Base-by-base conservation (phyloP, 768 basidiomycete species). In the Tricholoma sp. region DNA sequence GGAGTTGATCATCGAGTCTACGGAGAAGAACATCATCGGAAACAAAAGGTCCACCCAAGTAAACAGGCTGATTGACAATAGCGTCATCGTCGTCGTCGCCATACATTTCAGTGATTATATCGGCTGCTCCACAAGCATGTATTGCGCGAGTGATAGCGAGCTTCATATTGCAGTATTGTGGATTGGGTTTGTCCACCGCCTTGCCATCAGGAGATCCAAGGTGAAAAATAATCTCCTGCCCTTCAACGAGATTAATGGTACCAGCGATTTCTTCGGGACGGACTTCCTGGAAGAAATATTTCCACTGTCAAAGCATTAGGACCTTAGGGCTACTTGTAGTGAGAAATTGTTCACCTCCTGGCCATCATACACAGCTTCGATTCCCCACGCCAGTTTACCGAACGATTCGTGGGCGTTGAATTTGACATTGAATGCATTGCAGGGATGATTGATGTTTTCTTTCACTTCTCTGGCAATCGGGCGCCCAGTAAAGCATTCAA, bases 391-490 rank as follows among this genome's bases (percentile, higher is more conserved):
- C 2, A 46, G 22, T 43, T 43, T 21, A 24, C n/a, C n/a, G n/a
- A n/a, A n/a, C n/a, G n/a, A n/a, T n/a, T 46, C 21, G 32, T 49
- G 59, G 31, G 46, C 54, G 35, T 55, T 39, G 6, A 14, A 21
- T 52, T 60, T 19, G 7, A 46, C 22, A 35, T 59, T n/a, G n/a
- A n/a, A n/a, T n/a, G n/a, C n/a, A n/a, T n/a, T n/a, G n/a, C n/a
- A n/a, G n/a, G n/a, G n/a, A 52, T 14, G 57, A 19, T n/a, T 57
- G 57, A 61, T 55, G 12, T 55, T 60, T 4, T 50, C 14, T 3
- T 5, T 16, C 5, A 49, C 29, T 24, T 49, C 18, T 3, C 6
- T 12, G 16, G 14, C 27, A 31, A 50, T 6, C 24, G 9, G 11
- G 7, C 27, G 18, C 16, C 50, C 50, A 31, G 50, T 34, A 50